phyloP scores from a whole-genome alignment of 2,329 filamentous ascomycete species.

The Sporothrix dimorphospora region DNA sequence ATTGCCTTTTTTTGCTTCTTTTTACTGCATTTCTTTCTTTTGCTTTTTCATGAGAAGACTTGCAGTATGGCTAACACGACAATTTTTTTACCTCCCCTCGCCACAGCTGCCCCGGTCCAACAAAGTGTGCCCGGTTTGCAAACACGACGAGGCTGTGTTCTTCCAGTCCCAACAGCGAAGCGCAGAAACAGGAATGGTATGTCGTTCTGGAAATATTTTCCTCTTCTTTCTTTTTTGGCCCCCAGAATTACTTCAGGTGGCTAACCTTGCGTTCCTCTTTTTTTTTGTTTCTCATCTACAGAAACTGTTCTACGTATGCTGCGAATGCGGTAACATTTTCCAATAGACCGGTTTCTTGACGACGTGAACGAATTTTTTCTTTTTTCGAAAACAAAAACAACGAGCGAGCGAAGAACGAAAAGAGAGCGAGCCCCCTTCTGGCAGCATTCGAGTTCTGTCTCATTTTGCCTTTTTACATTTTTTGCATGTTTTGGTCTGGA shows the following conservation, averaged over 20 bases:
- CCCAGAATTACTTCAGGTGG: background rate
- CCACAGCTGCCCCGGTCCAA: slow-evolving; percentile 85
- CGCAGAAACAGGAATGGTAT: slow-evolving; percentile 96
- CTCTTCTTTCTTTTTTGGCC: background rate
- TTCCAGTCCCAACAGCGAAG: slow-evolving; percentile 98
- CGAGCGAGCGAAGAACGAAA: slow-evolving; percentile 28
- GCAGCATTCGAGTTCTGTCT: background rate
- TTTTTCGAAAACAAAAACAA: background rate
- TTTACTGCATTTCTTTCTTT: background rate
- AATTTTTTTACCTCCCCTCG: slow-evolving; percentile 34
- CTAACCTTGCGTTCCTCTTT: slow-evolving; percentile 17
- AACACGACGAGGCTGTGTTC: slow-evolving; percentile 89
- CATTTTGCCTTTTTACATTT: background rate
- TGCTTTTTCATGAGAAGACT: slow-evolving; percentile 34
- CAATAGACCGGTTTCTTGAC: slow-evolving; percentile 44
- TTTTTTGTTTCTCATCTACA: slow-evolving; percentile 42
- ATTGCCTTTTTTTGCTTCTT: background rate
- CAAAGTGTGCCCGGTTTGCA: slow-evolving; percentile 82
- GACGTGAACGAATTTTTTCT: slow-evolving; percentile 23
- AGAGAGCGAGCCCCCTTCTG: background rate
- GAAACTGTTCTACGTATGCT: slow-evolving; percentile 96
- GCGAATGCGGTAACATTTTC: slow-evolving; percentile 89
- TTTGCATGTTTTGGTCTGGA: slow-evolving; percentile 14
- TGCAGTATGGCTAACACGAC: slow-evolving; percentile 28
- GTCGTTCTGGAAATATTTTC: slow-evolving; percentile 42